Conservation (phyloP, 352 stramenopile genomes). For the Phytopythium litorale region DNA sequence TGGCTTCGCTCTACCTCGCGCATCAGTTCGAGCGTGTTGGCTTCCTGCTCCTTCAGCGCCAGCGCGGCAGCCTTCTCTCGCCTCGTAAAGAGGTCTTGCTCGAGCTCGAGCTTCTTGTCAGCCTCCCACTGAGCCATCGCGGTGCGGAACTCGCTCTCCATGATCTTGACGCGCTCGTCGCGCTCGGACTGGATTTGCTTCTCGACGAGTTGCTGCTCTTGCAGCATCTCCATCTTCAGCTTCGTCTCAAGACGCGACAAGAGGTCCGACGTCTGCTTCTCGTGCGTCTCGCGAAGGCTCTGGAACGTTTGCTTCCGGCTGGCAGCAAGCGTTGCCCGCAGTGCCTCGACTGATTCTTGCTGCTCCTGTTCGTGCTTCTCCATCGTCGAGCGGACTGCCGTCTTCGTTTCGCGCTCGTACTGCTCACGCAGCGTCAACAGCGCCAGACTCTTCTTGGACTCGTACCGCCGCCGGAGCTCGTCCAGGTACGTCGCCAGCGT, state of each 20-base stretch:
- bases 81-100: constrained; percentile 37
- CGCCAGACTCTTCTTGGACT: constrained; percentile 56
- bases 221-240: constrained; percentile 31
- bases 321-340: constrained; percentile 21
- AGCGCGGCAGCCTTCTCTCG: constrained; percentile 30
- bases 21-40: constrained; percentile 35
- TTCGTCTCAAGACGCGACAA: constrained; percentile 33
- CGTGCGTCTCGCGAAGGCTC: constrained; percentile 30
- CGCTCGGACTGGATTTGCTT: constrained; percentile 34
- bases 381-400: constrained; percentile 33
- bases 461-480: constrained; percentile 58
- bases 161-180: constrained; percentile 17
- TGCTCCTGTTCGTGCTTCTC: constrained; percentile 46
- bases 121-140: constrained; percentile 32
- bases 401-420: constrained; percentile 51
- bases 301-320: constrained; percentile 31
- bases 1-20: constrained; percentile 35
- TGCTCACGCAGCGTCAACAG: constrained; percentile 41
- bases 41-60: constrained; percentile 42
- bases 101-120: constrained; percentile 38
- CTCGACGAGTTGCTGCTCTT: constrained; percentile 25
- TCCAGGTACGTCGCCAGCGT: constrained; percentile 34
- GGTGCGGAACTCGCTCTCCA: constrained; percentile 27
- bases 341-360: constrained; percentile 20
- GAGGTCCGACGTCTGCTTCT: constrained; percentile 30